phyloP scores from a whole-genome alignment of 148 eudicot species.

The Suaeda aralocaspica region DNA sequence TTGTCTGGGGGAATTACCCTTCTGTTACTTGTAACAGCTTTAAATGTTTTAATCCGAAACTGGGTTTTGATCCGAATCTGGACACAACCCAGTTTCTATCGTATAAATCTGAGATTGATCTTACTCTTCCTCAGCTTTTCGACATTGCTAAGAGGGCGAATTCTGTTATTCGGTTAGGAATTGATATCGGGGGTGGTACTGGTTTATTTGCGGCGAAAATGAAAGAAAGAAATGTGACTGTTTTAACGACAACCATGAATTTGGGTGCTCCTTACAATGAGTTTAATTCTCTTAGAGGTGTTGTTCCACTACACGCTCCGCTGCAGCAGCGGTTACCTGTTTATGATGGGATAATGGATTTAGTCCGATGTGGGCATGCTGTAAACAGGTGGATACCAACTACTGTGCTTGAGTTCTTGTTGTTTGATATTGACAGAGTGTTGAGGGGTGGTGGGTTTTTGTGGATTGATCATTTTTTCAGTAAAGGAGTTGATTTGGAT shows the following conservation, averaged over 20 bases:
- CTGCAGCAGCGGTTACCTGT: conserved; percentile 81
- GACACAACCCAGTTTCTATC: conserved; percentile 21
- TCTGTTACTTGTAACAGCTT: conserved; percentile 52
- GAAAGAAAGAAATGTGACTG: conserved; percentile 58
- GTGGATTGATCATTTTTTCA: conserved; percentile 76
- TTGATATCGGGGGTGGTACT: conserved; percentile 77
- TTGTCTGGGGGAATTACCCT: conserved; percentile 33
- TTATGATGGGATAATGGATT: conserved; percentile 75
- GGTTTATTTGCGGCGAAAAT: conserved; percentile 70
- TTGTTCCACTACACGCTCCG: conserved; percentile 74
- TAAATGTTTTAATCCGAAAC: conserved; percentile 46
- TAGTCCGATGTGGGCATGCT: conserved; percentile 68
- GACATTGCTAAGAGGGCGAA: conserved; percentile 32
- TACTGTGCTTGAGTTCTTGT: conserved; percentile 60
- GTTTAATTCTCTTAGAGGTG: conserved; percentile 62
- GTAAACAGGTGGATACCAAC: conserved; percentile 86
- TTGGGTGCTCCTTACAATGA: conserved; percentile 70
- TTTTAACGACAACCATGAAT: conserved; percentile 71
- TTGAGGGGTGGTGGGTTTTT: conserved; percentile 77
- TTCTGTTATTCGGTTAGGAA: conserved; percentile 44
- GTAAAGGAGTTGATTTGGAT: conserved; percentile 67
- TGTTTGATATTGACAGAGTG: conserved; percentile 78
- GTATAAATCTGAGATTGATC: conserved; percentile 61
- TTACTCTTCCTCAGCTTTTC: conserved; percentile 54
- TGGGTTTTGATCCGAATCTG: conserved; percentile 45